Evolutionary conservation across 768 basidiomycete genomes (phyloP), one percentile per base, ranked within the genome.

Genomic region (Ramaria sp.): DNA sequence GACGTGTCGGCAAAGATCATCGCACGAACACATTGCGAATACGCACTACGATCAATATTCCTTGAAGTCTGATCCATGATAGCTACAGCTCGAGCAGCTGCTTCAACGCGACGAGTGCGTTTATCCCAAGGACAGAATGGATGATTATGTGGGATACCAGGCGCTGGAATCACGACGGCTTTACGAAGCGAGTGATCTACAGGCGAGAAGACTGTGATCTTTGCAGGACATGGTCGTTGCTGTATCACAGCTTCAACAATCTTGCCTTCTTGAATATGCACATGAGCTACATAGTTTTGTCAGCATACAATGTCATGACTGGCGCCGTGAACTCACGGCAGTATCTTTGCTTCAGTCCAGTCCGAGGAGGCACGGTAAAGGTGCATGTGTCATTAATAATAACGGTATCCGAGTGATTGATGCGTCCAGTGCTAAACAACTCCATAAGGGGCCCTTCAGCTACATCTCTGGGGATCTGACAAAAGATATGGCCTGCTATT

Each of bases 71-170:
- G 22, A 15, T 49, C 48, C 48, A 24, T 17, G 48, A 31, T 6
- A 27, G 7, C 19, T 11, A 20, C 48, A 33, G 48, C 48, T 22
- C 51, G 30, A n/a, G 31, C 19, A 11, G 45, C 46, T n/a, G 55
- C 55, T 50, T 57, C 49, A 33, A 27, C 55, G 11, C 48, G 45
- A 33, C 54, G 41, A 10, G 54, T 24, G 4, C 41, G 54, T 47
- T 55, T 55, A 55, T 57, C 55, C 55, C 46, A 57, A 11, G 43
- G 46, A 49, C 47, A 50, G 34, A 50, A 57, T 48, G 46, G 55
- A 27, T 57, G 55, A 27, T 57, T 57, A 37, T 57, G 55, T 17
- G 45, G 55, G 46, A 49, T 37, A 9, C 45, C 45, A 7, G 46
- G 27, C 19, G 47, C 46, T 22, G 55, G 55, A 31, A 57, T 47